phyloP scores from a whole-genome alignment of 495 filamentous ascomycete genomes.

The Aspergillus avenaceus region DNA sequence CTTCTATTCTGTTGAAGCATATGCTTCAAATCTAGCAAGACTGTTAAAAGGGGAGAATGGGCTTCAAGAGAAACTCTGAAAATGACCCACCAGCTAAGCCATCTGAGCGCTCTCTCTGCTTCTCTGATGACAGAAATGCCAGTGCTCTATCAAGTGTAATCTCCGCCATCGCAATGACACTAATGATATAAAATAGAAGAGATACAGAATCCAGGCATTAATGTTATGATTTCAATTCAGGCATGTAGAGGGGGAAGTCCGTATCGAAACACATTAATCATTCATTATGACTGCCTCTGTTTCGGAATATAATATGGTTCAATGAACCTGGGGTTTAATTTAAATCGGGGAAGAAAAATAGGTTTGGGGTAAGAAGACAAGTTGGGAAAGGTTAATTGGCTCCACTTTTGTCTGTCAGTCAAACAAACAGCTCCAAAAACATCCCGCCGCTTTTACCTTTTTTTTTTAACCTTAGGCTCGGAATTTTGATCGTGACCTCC shows the following conservation, averaged over 20 bases:
- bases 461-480: too few species aligned
- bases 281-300: too few species aligned
- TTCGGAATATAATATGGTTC: too few species aligned
- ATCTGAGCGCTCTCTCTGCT: slow-evolving; percentile 46
- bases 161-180: slow-evolving; percentile 26
- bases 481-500: slow-evolving; percentile 41
- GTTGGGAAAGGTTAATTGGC: too few species aligned
- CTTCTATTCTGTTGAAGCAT: slow-evolving; percentile 58
- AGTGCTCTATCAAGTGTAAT: slow-evolving; percentile 38
- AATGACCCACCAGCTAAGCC: slow-evolving; percentile 46
- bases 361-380: too few species aligned
- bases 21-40: slow-evolving; percentile 53
- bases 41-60: slow-evolving; percentile 11
- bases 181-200: not conserved
- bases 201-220: not conserved
- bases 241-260: too few species aligned
- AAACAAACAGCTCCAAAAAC: slow-evolving; percentile 4
- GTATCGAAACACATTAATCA: too few species aligned
- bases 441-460: slow-evolving; percentile 17
- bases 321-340: too few species aligned
- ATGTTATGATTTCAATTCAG: too few species aligned
- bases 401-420: slow-evolving; percentile 1
- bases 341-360: too few species aligned
- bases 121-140: slow-evolving; percentile 47
- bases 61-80: slow-evolving; percentile 7